These are phyloP conservation scores for Boletus fagicola DNA, from an alignment of 768 basidiomycete species.

Conservation along the genomic window DNA sequence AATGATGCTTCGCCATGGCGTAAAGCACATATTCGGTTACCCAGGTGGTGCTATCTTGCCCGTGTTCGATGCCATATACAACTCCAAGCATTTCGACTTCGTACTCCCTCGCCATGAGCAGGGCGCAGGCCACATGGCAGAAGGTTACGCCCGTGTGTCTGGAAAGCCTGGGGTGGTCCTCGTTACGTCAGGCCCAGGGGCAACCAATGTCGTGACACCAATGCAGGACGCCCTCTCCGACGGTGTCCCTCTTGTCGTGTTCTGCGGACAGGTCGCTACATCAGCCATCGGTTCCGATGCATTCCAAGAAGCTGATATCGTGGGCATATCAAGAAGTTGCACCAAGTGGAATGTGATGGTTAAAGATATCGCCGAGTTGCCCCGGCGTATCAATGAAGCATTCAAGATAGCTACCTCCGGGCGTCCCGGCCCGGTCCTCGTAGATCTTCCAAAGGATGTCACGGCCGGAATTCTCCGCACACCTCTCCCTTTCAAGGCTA, in stretches of 20 bases:
- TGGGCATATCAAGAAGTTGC: constrained; percentile 95
- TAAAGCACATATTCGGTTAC: constrained; percentile 97
- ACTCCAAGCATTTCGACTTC: constrained; percentile 92
- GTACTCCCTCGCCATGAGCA: constrained; percentile 96
- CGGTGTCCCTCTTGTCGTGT: constrained; percentile 92
- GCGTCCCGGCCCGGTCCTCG: constrained; percentile 94
- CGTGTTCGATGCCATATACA: constrained; percentile 99
- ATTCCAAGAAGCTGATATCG: constrained; percentile 97
- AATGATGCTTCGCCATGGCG: constrained; percentile 97
- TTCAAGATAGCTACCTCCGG: constrained; percentile 99
- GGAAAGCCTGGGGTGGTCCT: constrained; percentile 97
- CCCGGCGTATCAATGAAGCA: constrained; percentile 95
- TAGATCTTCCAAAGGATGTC: constrained; percentile 98
- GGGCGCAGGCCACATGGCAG: constrained; percentile 98
- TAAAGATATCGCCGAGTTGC: constrained; percentile 93
- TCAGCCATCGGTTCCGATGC: constrained; percentile 98
- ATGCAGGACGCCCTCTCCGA: constrained; percentile 98
- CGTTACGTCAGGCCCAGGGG: constrained; percentile 96
- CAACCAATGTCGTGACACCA: constrained; percentile 95
- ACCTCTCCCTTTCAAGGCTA: constrained; percentile 80
- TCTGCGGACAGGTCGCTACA: constrained; percentile 97
- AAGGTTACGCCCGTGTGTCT: constrained; percentile 96
- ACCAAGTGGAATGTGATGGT: constrained; percentile 99
- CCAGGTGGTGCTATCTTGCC: constrained; percentile 98
- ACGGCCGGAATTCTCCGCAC: constrained; percentile 89